A percentile compares a stretch with the other conserved stretches of the same genome.
These are phyloP conservation scores for Tulasnella sp. DNA, from an alignment of 768 basidiomycete genomes.

Conservation along the genomic window DNA sequence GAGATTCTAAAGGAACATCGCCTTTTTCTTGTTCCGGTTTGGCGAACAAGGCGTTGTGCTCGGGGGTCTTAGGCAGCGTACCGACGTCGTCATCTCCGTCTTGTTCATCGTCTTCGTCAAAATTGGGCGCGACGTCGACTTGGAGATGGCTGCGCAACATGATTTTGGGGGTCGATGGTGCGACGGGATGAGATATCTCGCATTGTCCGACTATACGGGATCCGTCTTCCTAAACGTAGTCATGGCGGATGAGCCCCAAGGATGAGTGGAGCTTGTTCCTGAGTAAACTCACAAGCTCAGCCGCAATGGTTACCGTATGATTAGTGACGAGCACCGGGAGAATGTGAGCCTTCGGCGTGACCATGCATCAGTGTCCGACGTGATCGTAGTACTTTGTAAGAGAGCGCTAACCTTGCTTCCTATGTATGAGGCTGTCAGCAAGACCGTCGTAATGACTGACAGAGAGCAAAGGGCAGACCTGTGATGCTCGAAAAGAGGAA, in stretches of 20 bases:
- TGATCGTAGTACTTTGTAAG: neutral
- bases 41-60: conserved; percentile 57
- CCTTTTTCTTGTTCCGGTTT: conserved; percentile 21
- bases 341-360: conserved; percentile 52
- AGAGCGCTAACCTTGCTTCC: conserved; percentile 32
- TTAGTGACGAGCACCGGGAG: conserved; percentile 88
- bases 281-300: conserved; percentile 50
- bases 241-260: neutral
- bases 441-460: neutral
- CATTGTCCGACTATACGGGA: conserved; percentile 79
- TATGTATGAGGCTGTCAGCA: neutral
- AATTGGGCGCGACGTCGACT: neutral
- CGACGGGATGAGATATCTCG: conserved; percentile 80
- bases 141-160: neutral
- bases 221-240: conserved; percentile 41
- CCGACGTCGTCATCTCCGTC: neutral
- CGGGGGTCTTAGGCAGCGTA: conserved; percentile 18
- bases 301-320: conserved; percentile 91
- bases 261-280: neutral
- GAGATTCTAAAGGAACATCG: conserved; percentile 28
- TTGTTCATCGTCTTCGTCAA: conserved; percentile 10
- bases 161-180: neutral
- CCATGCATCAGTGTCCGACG: neutral
- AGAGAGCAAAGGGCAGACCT: conserved; percentile 31
- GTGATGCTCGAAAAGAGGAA: conserved; percentile 91